phyloP scores from a whole-genome alignment of 2,329 filamentous ascomycete species.

The Botrytis aclada region DNA sequence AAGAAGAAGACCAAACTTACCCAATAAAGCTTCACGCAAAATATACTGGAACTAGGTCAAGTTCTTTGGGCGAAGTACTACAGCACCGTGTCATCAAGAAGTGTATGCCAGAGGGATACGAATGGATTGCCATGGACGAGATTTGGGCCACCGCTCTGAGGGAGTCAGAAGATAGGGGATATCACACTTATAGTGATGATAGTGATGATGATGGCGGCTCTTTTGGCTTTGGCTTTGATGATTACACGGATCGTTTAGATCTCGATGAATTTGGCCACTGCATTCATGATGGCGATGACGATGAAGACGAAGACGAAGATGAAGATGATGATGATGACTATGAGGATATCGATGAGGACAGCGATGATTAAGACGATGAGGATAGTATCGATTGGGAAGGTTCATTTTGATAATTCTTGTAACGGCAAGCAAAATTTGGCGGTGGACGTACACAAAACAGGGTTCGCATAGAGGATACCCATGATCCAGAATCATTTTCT shows the following conservation, averaged over 20 bases:
- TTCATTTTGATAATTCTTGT: background rate
- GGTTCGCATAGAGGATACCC: background rate
- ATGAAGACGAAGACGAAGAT: background rate
- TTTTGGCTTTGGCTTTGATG: too few relatives aligned
- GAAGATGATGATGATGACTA: fast-evolving
- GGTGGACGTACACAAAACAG: background rate
- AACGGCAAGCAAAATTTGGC: background rate
- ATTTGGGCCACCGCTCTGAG: background rate
- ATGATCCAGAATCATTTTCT: background rate
- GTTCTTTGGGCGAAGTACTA: background rate
- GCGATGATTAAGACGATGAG: background rate
- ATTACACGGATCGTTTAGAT: background rate
- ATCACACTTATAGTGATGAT: background rate
- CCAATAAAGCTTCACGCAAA: background rate
- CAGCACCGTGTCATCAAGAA: background rate
- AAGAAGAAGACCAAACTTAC: background rate
- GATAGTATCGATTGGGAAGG: background rate
- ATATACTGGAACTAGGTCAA: background rate
- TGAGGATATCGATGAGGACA: background rate
- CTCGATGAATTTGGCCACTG: background rate
- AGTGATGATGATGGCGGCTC: background rate
- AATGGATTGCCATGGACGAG: background rate
- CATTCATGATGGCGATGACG: background rate
- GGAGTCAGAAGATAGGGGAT: background rate
- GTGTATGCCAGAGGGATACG: background rate